Base-by-base conservation (phyloP, 2,329 filamentous ascomycete genomes). In the Diaporthe vaccinii region DNA sequence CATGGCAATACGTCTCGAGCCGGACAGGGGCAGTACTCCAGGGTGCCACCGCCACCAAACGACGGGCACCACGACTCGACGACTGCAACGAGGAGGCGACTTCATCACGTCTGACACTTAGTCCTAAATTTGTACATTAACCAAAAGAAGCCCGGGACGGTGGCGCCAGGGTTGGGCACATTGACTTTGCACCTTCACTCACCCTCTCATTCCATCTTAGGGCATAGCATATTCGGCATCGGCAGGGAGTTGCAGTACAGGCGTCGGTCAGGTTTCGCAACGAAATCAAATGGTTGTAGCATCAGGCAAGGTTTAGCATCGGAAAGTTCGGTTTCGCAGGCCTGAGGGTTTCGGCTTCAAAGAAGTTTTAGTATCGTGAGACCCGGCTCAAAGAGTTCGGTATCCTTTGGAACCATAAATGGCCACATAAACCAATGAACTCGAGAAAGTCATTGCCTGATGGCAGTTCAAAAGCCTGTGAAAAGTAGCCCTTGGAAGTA, bases 201-300 rank as follows among this genome's bases (percentile, higher is more conserved):
- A 76, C 62, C 49, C 36, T 39, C 6, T 44, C 39, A 59, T 58
- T 69, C 31, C 57, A 58, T 44, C 49, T 57, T 39, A 14, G 39
- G 57, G 41, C 46, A 62, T 62, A 59, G 71, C 71, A 74, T 74
- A 71, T 34, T 57, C 62, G 55, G 57, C 62, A 75, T 76, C 34
- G 34, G 41, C 72, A 74, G 22, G 72, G 72, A 74, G 72, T 74
- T 55, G 39, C 51, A 44, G 51, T 31, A 36, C 49, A 71, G 57
- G 65, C 39, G 28, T 67, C 31, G 58, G 25, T 58, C n/a, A 65
- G 65, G 57, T 28, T 57, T 51, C n/a, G 65, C 39, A 59, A 49
- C n/a, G 41, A 20, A 9, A 51, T n/a, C 8, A 34, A 57, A 46
- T 31, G 34, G 14, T 55, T 34, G 46, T 59, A 57, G 36, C 46